Conservation (phyloP, 352 stramenopile genomes). For the Phytophthora cajani region DNA sequence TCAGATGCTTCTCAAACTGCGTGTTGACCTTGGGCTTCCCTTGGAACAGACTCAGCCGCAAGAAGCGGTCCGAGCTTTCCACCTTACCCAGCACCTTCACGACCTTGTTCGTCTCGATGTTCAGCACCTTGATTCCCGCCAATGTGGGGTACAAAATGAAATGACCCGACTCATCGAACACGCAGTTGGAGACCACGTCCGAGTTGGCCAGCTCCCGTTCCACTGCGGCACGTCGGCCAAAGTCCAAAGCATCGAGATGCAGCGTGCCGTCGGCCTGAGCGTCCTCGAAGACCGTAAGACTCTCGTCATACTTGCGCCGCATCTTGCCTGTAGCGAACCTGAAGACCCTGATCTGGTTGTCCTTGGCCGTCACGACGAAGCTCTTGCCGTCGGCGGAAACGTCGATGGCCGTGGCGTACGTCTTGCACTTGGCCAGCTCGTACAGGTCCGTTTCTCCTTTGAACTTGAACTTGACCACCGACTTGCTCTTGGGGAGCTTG, state of each 20-base stretch:
- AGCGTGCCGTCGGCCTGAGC: constrained; percentile 75
- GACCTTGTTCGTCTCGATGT: constrained; percentile 94
- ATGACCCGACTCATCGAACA: constrained; percentile 97
- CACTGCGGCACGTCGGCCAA: constrained; percentile 84
- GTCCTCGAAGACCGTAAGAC: constrained; percentile 89
- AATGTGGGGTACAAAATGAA: constrained; percentile 97
- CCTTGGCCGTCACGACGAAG: constrained; percentile 89
- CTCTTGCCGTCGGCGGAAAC: constrained; percentile 66
- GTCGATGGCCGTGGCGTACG: constrained; percentile 78
- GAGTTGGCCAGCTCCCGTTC: constrained; percentile 80
- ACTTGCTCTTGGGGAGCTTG: constrained; percentile 46
- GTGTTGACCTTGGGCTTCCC: constrained; percentile 96
- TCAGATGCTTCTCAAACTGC: constrained; percentile 93
- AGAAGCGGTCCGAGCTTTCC: constrained; percentile 96
- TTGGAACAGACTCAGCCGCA: constrained; percentile 94
- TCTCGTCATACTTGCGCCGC: constrained; percentile 90
- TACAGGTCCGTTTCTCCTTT: constrained; percentile 98
- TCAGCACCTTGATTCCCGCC: constrained; percentile 97
- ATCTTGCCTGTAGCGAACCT: constrained; percentile 89
- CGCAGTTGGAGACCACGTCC: constrained; percentile 72
- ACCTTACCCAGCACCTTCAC: constrained; percentile 93
- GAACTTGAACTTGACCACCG: constrained; percentile 82
- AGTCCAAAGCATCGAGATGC: constrained; percentile 89
- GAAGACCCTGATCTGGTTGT: constrained; percentile 93
- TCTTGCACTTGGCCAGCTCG: constrained; percentile 94